These are phyloP conservation scores for Lyophyllum shimeji DNA, from an alignment of 768 basidiomycete species.

Conservation along the genomic window DNA sequence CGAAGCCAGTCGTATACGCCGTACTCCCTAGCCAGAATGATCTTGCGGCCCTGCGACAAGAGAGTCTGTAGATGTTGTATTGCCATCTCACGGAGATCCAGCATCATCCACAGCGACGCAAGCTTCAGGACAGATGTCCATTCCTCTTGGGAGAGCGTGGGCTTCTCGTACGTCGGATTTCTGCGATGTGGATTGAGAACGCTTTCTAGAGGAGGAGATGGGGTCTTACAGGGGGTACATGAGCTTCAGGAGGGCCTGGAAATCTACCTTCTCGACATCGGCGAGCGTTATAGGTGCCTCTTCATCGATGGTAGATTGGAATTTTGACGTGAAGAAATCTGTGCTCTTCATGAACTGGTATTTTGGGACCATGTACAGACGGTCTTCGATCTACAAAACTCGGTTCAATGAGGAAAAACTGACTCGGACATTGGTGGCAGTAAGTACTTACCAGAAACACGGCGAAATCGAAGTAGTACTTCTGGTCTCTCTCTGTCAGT, in stretches of 20 bases:
- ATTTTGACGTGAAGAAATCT: not conserved
- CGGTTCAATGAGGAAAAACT: not conserved
- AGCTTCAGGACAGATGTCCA: conserved; percentile 15
- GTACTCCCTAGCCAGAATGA: conserved; percentile 1
- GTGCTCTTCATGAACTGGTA: conserved; percentile 1
- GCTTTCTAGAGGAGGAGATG: not conserved
- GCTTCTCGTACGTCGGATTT: not conserved
- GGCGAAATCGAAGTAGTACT: conserved; percentile 3
- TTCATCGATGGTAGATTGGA: not conserved
- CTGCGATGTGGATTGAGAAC: not conserved
- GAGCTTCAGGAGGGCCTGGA: conserved; percentile 6
- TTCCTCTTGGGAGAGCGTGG: not conserved
- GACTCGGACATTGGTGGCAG: not conserved
- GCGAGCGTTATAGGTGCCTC: not conserved
- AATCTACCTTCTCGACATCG: not conserved
- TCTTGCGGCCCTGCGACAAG: not conserved
- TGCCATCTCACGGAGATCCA: conserved; percentile 6
- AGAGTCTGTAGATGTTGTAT: not conserved
- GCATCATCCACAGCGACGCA: conserved; percentile 9
- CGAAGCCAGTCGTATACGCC: not conserved
- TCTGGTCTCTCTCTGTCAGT: not conserved
- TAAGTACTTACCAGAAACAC: not conserved
- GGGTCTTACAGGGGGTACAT: conserved; percentile 11
- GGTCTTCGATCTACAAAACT: conserved; percentile 1
- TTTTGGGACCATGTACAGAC: conserved; percentile 7